These are phyloP conservation scores for Ophiostoma angusticollis DNA, from an alignment of 2,329 filamentous ascomycete genomes.

Conservation along the genomic window DNA sequence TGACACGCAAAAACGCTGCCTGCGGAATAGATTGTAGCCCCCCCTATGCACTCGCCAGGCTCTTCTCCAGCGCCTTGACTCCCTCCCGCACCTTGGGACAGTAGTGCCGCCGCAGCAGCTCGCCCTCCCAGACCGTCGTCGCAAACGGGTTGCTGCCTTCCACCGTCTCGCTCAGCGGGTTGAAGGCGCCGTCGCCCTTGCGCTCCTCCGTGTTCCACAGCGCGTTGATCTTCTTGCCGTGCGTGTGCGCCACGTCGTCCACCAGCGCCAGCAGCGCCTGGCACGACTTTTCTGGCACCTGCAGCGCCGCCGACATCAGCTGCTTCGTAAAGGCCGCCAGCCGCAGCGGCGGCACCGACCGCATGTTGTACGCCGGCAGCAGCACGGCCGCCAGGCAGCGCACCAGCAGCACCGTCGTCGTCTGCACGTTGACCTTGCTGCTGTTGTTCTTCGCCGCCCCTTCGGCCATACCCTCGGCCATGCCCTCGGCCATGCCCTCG, in stretches of 20 bases:
- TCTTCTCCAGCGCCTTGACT: slow-evolving; percentile 55
- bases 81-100: slow-evolving; percentile 75
- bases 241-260: slow-evolving; percentile 64
- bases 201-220: slow-evolving; percentile 93
- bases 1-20: background rate
- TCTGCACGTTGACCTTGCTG: slow-evolving; percentile 80
- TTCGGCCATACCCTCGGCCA: background rate
- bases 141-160: slow-evolving; percentile 87
- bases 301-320: slow-evolving; percentile 67
- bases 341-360: slow-evolving; percentile 65
- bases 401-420: slow-evolving; percentile 82
- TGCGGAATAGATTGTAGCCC: too few relatives aligned
- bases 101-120: slow-evolving; percentile 73
- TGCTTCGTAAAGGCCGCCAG: slow-evolving; percentile 92
- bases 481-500: too few relatives aligned
- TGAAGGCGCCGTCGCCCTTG: slow-evolving; percentile 78
- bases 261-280: slow-evolving; percentile 69
- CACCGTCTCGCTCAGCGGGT: slow-evolving; percentile 57
- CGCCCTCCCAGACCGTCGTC: slow-evolving; percentile 84
- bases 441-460: slow-evolving; percentile 22
- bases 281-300: slow-evolving; percentile 80
- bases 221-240: slow-evolving; percentile 69
- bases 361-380: slow-evolving; percentile 59
- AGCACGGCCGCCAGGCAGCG: slow-evolving; percentile 74
- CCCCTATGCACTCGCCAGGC: slow-evolving; percentile 24